These are phyloP conservation scores for Psilocybe mexicana DNA, from an alignment of 1,284 basidiomycete genomes.

Conservation along the genomic window DNA sequence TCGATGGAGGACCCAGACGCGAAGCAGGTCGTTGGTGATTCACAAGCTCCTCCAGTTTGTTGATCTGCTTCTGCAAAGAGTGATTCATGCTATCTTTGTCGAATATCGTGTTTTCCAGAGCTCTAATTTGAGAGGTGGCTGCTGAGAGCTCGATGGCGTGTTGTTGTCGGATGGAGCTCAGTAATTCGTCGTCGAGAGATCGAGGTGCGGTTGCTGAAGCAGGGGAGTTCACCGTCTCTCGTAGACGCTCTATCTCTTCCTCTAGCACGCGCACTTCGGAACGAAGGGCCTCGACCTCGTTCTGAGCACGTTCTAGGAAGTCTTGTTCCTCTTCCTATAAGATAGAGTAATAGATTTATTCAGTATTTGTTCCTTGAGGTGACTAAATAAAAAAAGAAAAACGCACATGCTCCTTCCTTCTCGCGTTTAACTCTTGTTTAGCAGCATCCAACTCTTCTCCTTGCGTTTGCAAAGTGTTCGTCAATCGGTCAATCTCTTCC, in stretches of 20 bases:
- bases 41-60: conserved; percentile 63
- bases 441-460: conserved; percentile 51
- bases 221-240: conserved; percentile 39
- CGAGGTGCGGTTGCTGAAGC: conserved; percentile 37
- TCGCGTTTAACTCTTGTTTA: conserved; percentile 52
- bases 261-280: conserved; percentile 58
- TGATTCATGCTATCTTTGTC: conserved; percentile 72
- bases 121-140: conserved; percentile 74
- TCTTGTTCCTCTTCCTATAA: conserved; percentile 58
- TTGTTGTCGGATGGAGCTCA: conserved; percentile 66
- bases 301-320: conserved; percentile 60
- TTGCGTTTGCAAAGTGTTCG: conserved; percentile 42
- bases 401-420: conserved; percentile 41
- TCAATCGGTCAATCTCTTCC: conserved; percentile 55
- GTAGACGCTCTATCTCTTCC: conserved; percentile 62
- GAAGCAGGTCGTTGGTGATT: conserved; percentile 43
- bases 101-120: conserved; percentile 72
- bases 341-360: conserved; percentile 1
- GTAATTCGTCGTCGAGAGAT: conserved; percentile 69
- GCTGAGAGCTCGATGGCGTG: conserved; percentile 79
- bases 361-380: neutral
- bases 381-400: neutral
- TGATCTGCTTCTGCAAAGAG: conserved; percentile 68
- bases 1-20: conserved; percentile 37
- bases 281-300: conserved; percentile 67